Evolutionary conservation across 2,329 filamentous ascomycete species (phyloP), one percentile per base, ranked within the genome.

Genomic region (Cryphonectria nitschkei): DNA sequence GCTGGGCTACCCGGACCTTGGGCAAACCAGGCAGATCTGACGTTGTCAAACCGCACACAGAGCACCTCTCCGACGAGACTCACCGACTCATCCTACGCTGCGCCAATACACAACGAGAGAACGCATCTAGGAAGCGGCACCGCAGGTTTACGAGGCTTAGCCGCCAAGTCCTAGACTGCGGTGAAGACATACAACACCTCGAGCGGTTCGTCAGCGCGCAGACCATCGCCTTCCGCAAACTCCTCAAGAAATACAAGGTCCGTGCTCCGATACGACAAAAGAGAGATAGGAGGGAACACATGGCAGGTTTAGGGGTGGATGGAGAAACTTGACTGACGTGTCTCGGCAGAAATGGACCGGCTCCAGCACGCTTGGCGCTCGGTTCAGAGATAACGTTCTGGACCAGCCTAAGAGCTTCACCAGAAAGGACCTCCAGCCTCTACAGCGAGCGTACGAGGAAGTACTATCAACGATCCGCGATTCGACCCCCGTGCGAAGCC

Each of bases 211-310:
- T 91, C 73, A 86, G 87, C 71, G 91, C 92, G 2, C 93, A 97
- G 78, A 85, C 90, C 13, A 88, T 91, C 5, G 93, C 92, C 4
- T 95, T 97, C 76, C 88, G 89, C 69, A 97, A 97, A 81, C 90
- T 97, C 52, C 83, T 95, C 46, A 96, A 95, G 79, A 97, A 97
- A 78, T 95, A 96, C 81, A 87, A 85, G 84, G 88, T 88, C 81
- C n/a, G 81, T 56, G 22, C 56, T 43, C n/a, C 26, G 26, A 32
- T 32, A n/a, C 52, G 56, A 60, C n/a, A 70, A 32, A 39, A 54
- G 22, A 22, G 16, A 50, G 43, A 50, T 9, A 22, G 16, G 46
- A 46, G 43, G 7, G 22, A 50, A 22, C 22, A n/a, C 19, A 50
- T n/a, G 19, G 19, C 19, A 60, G 37, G 32, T 29, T 16, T 4